A percentile compares a stretch with the other conserved stretches of the same genome.
Evolutionary conservation across 1,284 basidiomycete genomes (phyloP).

Genomic region (Moesziomyces parantarcticus): DNA sequence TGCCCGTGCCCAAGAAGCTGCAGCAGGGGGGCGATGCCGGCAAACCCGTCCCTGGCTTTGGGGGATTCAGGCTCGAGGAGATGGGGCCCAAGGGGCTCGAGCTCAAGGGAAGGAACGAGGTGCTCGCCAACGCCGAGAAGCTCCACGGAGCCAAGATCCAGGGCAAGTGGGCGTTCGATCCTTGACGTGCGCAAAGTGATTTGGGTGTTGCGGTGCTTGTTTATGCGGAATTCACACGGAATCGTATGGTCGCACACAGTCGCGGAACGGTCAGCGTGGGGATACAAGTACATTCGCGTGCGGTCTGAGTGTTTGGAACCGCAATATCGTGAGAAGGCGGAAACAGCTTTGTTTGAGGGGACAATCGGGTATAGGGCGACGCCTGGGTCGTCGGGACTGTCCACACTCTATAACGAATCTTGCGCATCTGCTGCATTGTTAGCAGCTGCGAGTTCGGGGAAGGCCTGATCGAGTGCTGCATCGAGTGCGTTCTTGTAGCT

Average conservation of each 20-base stretch:
- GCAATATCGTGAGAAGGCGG: too few relatives aligned
- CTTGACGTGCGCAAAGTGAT: background rate
- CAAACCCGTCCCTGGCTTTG: slow-evolving; percentile 15
- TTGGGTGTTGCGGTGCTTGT: background rate
- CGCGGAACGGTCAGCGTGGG: background rate
- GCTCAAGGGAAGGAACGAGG: slow-evolving; percentile 39
- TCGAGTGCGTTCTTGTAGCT: slow-evolving; percentile 32
- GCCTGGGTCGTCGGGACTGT: background rate
- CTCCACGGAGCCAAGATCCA: slow-evolving; percentile 31
- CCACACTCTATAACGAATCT: background rate
- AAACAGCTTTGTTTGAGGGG: too few relatives aligned
- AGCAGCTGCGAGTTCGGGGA: slow-evolving; percentile 21
- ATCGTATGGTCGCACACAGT: background rate
- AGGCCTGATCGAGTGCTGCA: slow-evolving; percentile 36
- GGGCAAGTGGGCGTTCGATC: slow-evolving; percentile 30
- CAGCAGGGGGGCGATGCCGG: slow-evolving; percentile 2
- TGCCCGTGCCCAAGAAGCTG: slow-evolving; percentile 7
- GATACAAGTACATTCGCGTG: background rate
- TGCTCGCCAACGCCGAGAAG: slow-evolving; percentile 32
- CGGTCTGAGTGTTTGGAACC: too few relatives aligned
- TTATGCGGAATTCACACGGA: too few relatives aligned
- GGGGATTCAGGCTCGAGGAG: slow-evolving; percentile 48
- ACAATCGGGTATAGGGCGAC: background rate
- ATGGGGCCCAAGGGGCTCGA: slow-evolving; percentile 49
- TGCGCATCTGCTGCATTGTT: background rate